A percentile compares a stretch with the other conserved stretches of the same genome.
phyloP scores from a whole-genome alignment of 1,139 yeast species.

The Zygosaccharomyces pseudobailii region DNA sequence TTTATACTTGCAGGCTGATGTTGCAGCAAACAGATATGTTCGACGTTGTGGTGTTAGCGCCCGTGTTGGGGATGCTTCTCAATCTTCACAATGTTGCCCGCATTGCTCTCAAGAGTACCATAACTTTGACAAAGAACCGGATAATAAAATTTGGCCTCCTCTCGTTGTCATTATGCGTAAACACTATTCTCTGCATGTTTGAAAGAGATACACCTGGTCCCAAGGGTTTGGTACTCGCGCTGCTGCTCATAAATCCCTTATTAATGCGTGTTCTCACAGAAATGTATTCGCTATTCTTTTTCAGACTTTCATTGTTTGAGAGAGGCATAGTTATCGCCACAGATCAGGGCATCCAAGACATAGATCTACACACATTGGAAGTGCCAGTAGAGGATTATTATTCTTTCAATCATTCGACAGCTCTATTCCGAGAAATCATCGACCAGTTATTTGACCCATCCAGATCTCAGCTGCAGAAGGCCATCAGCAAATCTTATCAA shows the following conservation, averaged over 20 bases:
- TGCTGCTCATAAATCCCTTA: constrained; percentile 17
- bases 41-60: constrained; percentile 15
- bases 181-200: constrained; percentile 13
- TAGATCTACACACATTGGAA: constrained; percentile 10
- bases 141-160: constrained; percentile 13
- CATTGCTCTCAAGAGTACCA: constrained; percentile 8
- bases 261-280: constrained; percentile 21
- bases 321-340: constrained; percentile 13
- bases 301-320: constrained; percentile 18
- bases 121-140: constrained; percentile 10
- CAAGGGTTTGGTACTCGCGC: constrained; percentile 13
- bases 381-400: constrained; percentile 10
- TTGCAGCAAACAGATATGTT: constrained; percentile 15
- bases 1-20: constrained; percentile 11
- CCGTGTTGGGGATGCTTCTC: constrained; percentile 18
- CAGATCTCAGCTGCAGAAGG: constrained; percentile 9
- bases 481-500: constrained; percentile 19
- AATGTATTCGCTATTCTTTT: constrained; percentile 19
- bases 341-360: constrained; percentile 9
- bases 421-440: constrained; percentile 14
- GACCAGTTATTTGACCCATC: constrained; percentile 18
- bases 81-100: constrained; percentile 17
- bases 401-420: constrained; percentile 13
- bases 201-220: constrained; percentile 7
- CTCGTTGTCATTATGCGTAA: constrained; percentile 16